Evolutionary conservation across 139 green algal species (phyloP).

Genomic region (Limnomonas spitsbergensis): DNA sequence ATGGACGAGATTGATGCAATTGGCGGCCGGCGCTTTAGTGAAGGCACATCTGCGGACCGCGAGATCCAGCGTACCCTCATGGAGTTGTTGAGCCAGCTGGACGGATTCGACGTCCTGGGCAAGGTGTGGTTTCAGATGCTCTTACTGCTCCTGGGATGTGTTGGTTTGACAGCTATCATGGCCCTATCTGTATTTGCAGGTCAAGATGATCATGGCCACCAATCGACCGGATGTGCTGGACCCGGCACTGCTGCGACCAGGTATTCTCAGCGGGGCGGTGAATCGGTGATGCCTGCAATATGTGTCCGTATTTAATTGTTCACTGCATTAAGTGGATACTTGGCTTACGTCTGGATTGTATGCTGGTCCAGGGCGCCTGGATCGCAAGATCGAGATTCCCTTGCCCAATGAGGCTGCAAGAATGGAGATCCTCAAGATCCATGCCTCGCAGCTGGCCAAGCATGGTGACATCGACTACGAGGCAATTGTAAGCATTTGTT

Average conservation of each 20-base stretch:
- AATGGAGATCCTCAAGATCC: slow-evolving; percentile 99
- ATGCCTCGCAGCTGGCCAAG: slow-evolving; percentile 90
- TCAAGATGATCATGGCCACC: slow-evolving; percentile 95
- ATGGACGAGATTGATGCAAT: slow-evolving; percentile 99
- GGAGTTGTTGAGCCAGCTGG: slow-evolving; percentile 97
- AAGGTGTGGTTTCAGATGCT: slow-evolving; percentile 5
- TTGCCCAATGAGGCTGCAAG: slow-evolving; percentile 92
- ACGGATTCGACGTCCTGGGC: slow-evolving; percentile 49
- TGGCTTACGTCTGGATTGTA: no score
- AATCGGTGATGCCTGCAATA: no score
- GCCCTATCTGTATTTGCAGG: no score
- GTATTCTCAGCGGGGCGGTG: no score
- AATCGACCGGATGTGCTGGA: slow-evolving; percentile 96
- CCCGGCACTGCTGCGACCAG: slow-evolving; percentile 92
- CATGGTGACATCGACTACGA: slow-evolving; percentile 99
- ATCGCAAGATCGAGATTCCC: slow-evolving; percentile 93
- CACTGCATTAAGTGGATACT: no score
- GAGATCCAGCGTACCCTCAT: slow-evolving; percentile 99
- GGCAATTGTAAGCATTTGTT: slow-evolving; percentile 81
- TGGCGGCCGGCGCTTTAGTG: slow-evolving; percentile 90
- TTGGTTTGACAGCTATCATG: no score
- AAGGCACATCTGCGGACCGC: slow-evolving; percentile 94
- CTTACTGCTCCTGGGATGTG: no score
- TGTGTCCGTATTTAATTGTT: no score
- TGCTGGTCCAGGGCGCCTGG: slow-evolving; percentile 17